Evolutionary conservation across 192 early-diverging fungal genomes (phyloP), one percentile per base, ranked within the genome.

Genomic region (Oehlia diaphana): DNA sequence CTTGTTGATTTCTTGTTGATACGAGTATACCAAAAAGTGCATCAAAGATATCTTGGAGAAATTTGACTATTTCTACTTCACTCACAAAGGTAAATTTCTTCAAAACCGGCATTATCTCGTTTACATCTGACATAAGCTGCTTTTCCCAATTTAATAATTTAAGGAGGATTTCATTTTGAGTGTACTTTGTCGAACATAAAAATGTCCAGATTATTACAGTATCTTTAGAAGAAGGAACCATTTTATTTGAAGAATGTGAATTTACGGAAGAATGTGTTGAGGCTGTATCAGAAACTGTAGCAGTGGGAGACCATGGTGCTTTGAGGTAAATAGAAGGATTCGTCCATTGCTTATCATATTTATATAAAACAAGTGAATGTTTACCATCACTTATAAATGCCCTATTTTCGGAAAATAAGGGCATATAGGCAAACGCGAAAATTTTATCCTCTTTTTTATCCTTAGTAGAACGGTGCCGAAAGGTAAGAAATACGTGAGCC

Each of bases 31-130:
- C 87, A 78, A 93, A 87, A 4, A 93, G 72, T 3, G 90, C 89
- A 72, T 90, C 89, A 78, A 94, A 84, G 23, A 93, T 90, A 50
- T 85, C 83, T 2, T 79, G 84, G 33, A 92, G 80, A 79, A 94
- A 93, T 78, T 93, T 93, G 9, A 92, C 89, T 47, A 94, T 85
- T 81, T 94, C 92, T 2, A 90, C 76, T 74, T 92, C 90, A 44
- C 88, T 87, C 26, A 93, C 86, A 82, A 89, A 85, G 9, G 83
- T 86, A 58, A 87, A 84, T 67, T 89, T 86, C 50, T 87, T 84
- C 47, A 89, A 76, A 9, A 89, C 77, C 2, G 74, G 80, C 39
- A 81, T 83, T 74, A 89, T 81, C 63, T 80, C 83, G 10, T 76
- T 75, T n/a, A 63, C 47, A 66, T 81, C 75, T 21, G 71, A 68